Conservation (phyloP, 2,329 filamentous ascomycete species). For the Claviceps fusiformis region DNA sequence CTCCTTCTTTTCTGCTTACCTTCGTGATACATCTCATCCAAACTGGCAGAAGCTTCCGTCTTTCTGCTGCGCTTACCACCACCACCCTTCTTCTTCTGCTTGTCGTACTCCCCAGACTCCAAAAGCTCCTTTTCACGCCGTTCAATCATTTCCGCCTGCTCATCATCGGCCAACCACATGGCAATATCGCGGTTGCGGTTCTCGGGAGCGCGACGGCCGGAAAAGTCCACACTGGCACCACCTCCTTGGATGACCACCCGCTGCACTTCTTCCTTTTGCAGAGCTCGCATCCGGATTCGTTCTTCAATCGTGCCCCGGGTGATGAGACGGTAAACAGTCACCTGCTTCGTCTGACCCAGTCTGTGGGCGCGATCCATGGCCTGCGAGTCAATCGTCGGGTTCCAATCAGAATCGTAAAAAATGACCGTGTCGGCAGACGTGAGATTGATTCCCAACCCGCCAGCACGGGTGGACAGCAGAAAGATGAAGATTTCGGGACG, state of each 20-base stretch:
- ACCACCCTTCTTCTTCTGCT: conserved; percentile 46
- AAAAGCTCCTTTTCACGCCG: conserved; percentile 78
- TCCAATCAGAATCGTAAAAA: conserved; percentile 99
- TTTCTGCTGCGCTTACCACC: conserved; percentile 39
- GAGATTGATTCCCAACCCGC: conserved; percentile 95
- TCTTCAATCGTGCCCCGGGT: conserved; percentile 95
- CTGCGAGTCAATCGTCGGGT: conserved; percentile 95
- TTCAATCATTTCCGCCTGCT: conserved; percentile 89
- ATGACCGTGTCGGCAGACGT: conserved; percentile 96
- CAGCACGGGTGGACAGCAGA: conserved; percentile 85
- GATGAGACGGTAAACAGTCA: conserved; percentile 95
- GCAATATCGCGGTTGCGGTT: conserved; percentile 97
- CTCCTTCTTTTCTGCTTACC: conserved; percentile 44
- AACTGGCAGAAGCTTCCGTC: conserved; percentile 42
- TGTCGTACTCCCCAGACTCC: conserved; percentile 55
- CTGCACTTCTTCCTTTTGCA: conserved; percentile 98
- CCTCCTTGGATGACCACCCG: conserved; percentile 92
- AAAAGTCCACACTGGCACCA: conserved; percentile 88
- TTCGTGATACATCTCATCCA: conserved; percentile 99
- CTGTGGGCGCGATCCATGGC: conserved; percentile 98
- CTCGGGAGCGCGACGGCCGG: conserved; percentile 72
- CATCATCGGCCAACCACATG: conserved; percentile 96
- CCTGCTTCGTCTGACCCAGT: conserved; percentile 87
- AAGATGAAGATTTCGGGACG: conserved; percentile 94
- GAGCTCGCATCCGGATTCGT: conserved; percentile 86